phyloP scores from a whole-genome alignment of 495 filamentous ascomycete species.

The Xylaria palmicola region DNA sequence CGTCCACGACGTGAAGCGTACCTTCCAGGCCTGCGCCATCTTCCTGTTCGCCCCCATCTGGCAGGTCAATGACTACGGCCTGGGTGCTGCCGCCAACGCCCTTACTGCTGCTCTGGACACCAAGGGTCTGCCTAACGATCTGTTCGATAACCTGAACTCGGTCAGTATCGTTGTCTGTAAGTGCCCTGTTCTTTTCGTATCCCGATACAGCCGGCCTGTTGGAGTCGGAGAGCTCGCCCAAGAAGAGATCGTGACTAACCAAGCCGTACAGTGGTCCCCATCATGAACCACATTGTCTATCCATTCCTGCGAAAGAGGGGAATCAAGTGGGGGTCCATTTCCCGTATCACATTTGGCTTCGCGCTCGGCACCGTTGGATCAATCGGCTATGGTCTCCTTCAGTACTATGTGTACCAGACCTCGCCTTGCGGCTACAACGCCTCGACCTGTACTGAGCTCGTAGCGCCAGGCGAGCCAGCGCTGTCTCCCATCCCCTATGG shows the following conservation, averaged over 20 bases:
- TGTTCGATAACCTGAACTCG: slow-evolving; percentile 71
- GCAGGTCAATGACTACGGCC: slow-evolving; percentile 54
- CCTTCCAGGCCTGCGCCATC: slow-evolving; percentile 51
- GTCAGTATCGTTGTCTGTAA: slow-evolving; percentile 64
- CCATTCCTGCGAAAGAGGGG: slow-evolving; percentile 60
- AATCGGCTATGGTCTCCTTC: slow-evolving; percentile 61
- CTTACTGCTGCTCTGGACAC: slow-evolving; percentile 62
- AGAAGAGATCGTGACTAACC: slow-evolving; percentile 14
- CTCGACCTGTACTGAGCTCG: slow-evolving; percentile 36
- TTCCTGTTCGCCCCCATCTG: slow-evolving; percentile 62
- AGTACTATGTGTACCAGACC: slow-evolving; percentile 68
- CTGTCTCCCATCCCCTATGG: slow-evolving; percentile 43
- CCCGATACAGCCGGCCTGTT: background rate
- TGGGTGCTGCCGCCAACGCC: slow-evolving; percentile 47
- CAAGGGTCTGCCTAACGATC: slow-evolving; percentile 66
- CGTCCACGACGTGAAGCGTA: slow-evolving; percentile 51
- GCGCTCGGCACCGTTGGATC: slow-evolving; percentile 62
- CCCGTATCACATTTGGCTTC: slow-evolving; percentile 72
- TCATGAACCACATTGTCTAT: slow-evolving; percentile 68
- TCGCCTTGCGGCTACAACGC: slow-evolving; percentile 48
- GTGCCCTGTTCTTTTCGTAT: background rate
- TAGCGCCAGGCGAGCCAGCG: slow-evolving; percentile 39
- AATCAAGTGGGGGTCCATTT: slow-evolving; percentile 68
- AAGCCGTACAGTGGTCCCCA: slow-evolving; percentile 55
- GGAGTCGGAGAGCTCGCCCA: no score